These are phyloP conservation scores for Penicillium sclerotiorum DNA, from an alignment of 2,329 filamentous ascomycete species.

Conservation along the genomic window DNA sequence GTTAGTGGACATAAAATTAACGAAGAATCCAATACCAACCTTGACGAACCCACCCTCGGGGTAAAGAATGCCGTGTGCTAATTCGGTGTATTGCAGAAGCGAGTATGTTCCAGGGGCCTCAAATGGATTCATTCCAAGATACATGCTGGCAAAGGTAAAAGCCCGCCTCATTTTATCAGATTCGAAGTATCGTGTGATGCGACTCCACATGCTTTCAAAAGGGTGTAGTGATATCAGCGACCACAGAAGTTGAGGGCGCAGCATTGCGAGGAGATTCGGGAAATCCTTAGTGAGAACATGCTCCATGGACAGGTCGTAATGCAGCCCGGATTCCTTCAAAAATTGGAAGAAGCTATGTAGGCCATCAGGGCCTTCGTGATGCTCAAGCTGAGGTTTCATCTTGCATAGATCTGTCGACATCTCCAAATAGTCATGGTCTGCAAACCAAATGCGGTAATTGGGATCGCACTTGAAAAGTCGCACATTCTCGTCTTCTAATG, in stretches of 20 bases:
- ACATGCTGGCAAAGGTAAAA: constrained; percentile 80
- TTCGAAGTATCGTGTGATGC: constrained; percentile 69
- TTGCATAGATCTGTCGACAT: constrained; percentile 68
- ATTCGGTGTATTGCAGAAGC: constrained; percentile 73
- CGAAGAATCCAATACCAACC: not conserved
- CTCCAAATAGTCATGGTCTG: constrained; percentile 60
- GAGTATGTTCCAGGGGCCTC: constrained; percentile 75
- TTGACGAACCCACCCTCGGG: constrained; percentile 66
- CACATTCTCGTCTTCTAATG: constrained; percentile 66
- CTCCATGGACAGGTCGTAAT: constrained; percentile 69
- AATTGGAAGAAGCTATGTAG: constrained; percentile 70
- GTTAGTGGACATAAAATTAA: not conserved
- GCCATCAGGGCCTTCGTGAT: constrained; percentile 71
- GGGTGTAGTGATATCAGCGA: constrained; percentile 67
- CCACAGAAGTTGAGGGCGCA: constrained; percentile 60
- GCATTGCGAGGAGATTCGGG: constrained; percentile 59
- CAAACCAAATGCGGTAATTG: constrained; percentile 75
- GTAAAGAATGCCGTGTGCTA: constrained; percentile 75
- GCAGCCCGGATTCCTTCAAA: constrained; percentile 66
- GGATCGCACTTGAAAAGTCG: constrained; percentile 71
- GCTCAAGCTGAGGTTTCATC: constrained; percentile 73
- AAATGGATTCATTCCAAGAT: constrained; percentile 79
- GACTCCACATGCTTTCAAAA: constrained; percentile 69
- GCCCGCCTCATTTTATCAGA: constrained; percentile 69
- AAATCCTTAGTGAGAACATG: constrained; percentile 72